phyloP scores from a whole-genome alignment of 352 stramenopile genomes.

The Phytophthora nicotianae region DNA sequence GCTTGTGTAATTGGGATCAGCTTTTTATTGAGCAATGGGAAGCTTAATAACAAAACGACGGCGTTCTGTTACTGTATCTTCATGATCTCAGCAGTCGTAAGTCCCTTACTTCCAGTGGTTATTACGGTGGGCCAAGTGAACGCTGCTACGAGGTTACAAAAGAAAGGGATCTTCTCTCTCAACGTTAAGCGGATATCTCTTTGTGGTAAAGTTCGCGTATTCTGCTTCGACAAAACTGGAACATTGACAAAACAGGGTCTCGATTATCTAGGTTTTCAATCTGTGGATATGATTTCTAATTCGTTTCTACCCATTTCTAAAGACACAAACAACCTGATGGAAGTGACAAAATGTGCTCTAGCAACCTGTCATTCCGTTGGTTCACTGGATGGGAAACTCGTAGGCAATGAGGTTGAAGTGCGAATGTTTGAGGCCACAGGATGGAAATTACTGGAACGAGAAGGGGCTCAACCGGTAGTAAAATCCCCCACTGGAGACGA shows the following conservation, averaged over 20 bases:
- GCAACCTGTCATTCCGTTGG: constrained; percentile 75
- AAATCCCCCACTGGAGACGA: constrained; percentile 30
- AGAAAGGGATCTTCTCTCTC: constrained; percentile 65
- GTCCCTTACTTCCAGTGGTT: constrained; percentile 78
- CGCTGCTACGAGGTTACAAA: constrained; percentile 57
- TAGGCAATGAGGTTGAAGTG: constrained; percentile 83
- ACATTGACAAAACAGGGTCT: constrained; percentile 87
- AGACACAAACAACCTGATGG: constrained; percentile 9
- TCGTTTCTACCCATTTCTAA: constrained; percentile 27
- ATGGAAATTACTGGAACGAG: constrained; percentile 42
- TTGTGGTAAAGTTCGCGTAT: constrained; percentile 81
- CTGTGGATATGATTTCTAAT: constrained; percentile 18
- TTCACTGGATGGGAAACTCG: constrained; percentile 47
- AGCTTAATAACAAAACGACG: constrained; percentile 59
- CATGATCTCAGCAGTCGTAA: constrained; percentile 61
- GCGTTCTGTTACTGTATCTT: constrained; percentile 67
- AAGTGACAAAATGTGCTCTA: constrained; percentile 40
- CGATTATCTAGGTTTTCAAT: constrained; percentile 55
- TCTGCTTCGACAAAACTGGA: constrained; percentile 90
- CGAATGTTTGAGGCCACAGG: constrained; percentile 65
- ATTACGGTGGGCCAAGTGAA: constrained; percentile 81
- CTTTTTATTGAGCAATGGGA: constrained; percentile 53
- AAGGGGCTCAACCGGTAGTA: constrained; percentile 21
- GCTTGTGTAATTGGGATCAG: constrained; percentile 47
- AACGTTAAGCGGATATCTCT: constrained; percentile 76